Conservation (phyloP, 2,329 filamentous ascomycete genomes). For the Pseudodiploospora longispora region DNA sequence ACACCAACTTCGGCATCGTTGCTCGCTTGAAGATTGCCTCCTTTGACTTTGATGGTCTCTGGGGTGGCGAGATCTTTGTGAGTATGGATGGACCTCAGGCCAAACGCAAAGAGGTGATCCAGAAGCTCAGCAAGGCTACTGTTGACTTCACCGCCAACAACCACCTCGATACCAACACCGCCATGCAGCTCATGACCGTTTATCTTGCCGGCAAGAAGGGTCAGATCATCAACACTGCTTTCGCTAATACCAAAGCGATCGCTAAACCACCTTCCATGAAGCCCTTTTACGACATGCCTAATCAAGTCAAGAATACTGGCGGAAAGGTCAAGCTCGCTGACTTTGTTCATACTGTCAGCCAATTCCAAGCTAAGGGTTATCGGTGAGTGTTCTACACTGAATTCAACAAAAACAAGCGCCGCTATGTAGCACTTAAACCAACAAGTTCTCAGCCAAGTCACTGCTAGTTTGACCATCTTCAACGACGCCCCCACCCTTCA, state of each 20-base stretch:
- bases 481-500: slow-evolving; percentile 8
- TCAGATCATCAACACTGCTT: slow-evolving; percentile 4
- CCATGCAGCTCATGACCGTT: slow-evolving; percentile 3
- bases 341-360: slow-evolving; percentile 8
- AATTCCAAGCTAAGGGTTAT: slow-evolving; percentile 8
- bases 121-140: slow-evolving; percentile 1
- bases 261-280: slow-evolving; percentile 7
- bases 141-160: slow-evolving; percentile 3
- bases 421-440: too few relatives aligned
- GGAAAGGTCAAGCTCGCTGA: slow-evolving; percentile 8
- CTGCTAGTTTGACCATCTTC: slow-evolving; percentile 8
- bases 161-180: neutral
- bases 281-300: slow-evolving; percentile 8
- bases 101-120: neutral
- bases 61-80: slow-evolving; percentile 1
- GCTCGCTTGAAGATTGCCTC: slow-evolving; percentile 21
- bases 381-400: slow-evolving; percentile 2
- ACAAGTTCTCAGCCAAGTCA: slow-evolving; percentile 1
- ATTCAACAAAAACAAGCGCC: too few relatives aligned
- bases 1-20: slow-evolving; percentile 37
- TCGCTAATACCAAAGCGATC: slow-evolving; percentile 2
- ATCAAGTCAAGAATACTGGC: slow-evolving; percentile 3
- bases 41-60: slow-evolving; percentile 3
- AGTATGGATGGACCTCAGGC: slow-evolving; percentile 2
- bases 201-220: neutral